Conservation (phyloP, 805 yeast species). For the Huiozyma sinensis region DNA sequence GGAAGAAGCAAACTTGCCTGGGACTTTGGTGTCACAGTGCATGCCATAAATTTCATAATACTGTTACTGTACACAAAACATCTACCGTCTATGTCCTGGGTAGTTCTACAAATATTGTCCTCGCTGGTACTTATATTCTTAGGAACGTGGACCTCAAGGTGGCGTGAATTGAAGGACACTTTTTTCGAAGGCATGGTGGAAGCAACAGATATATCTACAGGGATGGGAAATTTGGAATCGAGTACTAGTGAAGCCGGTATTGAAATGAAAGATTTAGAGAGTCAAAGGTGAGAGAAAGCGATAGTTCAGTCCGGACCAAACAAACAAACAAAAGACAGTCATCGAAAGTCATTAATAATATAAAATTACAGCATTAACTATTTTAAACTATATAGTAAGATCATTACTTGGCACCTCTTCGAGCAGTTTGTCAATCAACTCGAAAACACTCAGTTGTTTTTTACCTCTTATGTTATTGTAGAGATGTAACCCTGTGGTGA, state of each 20-base stretch:
- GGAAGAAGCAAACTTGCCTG: constrained; percentile 91
- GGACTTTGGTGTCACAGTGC: constrained; percentile 94
- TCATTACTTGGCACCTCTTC: background rate
- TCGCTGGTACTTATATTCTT: constrained; percentile 59
- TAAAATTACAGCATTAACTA: too few species aligned
- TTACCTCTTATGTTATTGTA: constrained; percentile 8
- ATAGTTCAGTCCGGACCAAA: background rate
- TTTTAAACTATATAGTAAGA: background rate
- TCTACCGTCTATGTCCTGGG: constrained; percentile 78
- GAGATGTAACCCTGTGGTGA: constrained; percentile 12
- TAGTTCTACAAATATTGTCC: constrained; percentile 65
- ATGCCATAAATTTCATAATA: constrained; percentile 62
- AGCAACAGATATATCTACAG: constrained; percentile 2
- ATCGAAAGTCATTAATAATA: too few species aligned
- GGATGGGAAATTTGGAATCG: background rate
- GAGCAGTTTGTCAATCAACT: constrained; percentile 19
- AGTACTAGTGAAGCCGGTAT: constrained; percentile 1
- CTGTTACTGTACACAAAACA: constrained; percentile 54
- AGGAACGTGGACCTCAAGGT: constrained; percentile 83
- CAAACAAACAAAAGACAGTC: background rate
- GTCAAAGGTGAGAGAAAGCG: constrained; percentile 3
- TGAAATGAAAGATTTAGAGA: constrained; percentile 12
- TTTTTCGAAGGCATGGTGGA: constrained; percentile 80
- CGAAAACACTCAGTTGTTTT: constrained; percentile 12
- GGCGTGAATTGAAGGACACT: constrained; percentile 83